Evolutionary conservation across 371 early-diverging fungal species (phyloP), one percentile per base, ranked within the genome.

Genomic region (Circinella umbellata): DNA sequence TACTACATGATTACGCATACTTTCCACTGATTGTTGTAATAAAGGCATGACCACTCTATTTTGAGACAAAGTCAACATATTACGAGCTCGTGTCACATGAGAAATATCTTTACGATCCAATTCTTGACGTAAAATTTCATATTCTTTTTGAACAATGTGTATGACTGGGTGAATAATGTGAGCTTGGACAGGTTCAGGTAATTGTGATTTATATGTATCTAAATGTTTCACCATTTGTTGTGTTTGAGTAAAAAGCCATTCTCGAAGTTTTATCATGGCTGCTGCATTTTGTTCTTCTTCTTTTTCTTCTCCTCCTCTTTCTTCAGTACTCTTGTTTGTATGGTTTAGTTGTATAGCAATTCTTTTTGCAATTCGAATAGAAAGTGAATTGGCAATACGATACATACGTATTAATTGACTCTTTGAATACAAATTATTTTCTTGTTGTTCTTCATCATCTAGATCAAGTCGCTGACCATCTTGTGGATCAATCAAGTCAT

Each of bases 341-440:
- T n/a, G 39, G 27, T 62, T 11, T 0, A 64, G 6, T 17, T 64
- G 48, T 9, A 37, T 17, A 3, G 54, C 51, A n/a, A 64, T 64
- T 36, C 54, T 49, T n/a, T 48, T 27, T 4, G 64, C 64, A 38
- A 64, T 64, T 17, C 64, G 64, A 1, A 42, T 49, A 9, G 64
- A 64, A 4, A 64, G 64, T 15, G 64, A 64, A 34, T 64, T 64
- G 54, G 64, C 64, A 51, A 64, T 64, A 64, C 64, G 64, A 37
- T 64, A 64, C 64, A 64, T 53, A 7, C 64, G 49, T 18, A 51
- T n/a, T 17, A 64, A 13, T 18, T 64, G 64, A 38, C 36, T 47
- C n/a, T 48, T 17, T 17, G 63, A 42, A 27, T 36, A 18, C 5
- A 14, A 11, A 14, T 27, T 27, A 15, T 48, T 5, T 0, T 53